These are phyloP conservation scores for Ascochyta clinopodiicola DNA, from an alignment of 2,329 filamentous ascomycete species.

Conservation along the genomic window DNA sequence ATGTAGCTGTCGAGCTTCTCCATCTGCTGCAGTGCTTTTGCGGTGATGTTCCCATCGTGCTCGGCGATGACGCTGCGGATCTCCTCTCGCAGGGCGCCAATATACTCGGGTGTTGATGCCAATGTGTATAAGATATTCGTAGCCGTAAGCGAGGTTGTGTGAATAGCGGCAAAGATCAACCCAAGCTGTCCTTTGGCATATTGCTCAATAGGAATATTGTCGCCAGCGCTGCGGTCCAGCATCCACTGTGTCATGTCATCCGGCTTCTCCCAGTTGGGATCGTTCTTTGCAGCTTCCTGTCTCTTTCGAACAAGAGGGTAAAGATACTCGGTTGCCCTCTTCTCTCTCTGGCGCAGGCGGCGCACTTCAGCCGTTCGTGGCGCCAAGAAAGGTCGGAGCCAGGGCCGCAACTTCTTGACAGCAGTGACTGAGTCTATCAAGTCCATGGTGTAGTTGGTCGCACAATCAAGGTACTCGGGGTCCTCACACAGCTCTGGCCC, in stretches of 20 bases:
- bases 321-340: conserved; percentile 22
- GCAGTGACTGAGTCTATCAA: conserved; percentile 36
- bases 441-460: conserved; percentile 42
- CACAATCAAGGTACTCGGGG: conserved; percentile 38
- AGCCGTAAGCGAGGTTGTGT: conserved; percentile 37
- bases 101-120: conserved; percentile 48
- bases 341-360: conserved; percentile 27
- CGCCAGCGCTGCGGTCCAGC: conserved; percentile 32
- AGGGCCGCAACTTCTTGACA: conserved; percentile 36
- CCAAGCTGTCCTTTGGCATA: conserved; percentile 26
- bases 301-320: conserved; percentile 36
- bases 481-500: conserved; percentile 40
- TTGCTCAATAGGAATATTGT: conserved; percentile 1
- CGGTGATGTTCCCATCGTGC: conserved; percentile 37
- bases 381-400: conserved; percentile 33
- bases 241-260: conserved; percentile 51
- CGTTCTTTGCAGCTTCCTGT: conserved; percentile 28
- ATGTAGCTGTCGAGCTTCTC: conserved; percentile 47
- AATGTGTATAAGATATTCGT: conserved; percentile 42
- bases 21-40: conserved; percentile 42
- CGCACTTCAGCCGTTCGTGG: conserved; percentile 34
- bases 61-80: conserved; percentile 48
- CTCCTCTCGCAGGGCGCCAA: conserved; percentile 53
- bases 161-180: conserved; percentile 41
- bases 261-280: conserved; percentile 41